phyloP scores from a whole-genome alignment of 345 rosid species.

The Triadica sebifera region DNA sequence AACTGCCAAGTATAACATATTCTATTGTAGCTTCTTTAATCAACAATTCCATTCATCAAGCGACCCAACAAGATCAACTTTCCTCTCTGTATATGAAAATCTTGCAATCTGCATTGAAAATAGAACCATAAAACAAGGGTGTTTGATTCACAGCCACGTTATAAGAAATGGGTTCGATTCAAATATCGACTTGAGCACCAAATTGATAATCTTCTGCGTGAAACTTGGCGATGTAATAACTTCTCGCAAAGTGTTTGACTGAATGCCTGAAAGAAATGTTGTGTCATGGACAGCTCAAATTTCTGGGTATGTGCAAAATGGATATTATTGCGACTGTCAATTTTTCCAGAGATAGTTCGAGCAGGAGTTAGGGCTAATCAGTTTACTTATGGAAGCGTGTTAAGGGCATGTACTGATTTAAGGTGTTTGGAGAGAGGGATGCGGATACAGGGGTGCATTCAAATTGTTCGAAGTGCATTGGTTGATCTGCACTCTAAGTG shows the following conservation, averaged over 20 bases:
- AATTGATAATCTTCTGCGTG: slow-evolving; percentile 14
- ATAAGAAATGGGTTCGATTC: slow-evolving; percentile 15
- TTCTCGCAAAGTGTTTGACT: slow-evolving; percentile 28
- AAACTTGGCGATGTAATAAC: neutral
- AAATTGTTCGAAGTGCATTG: slow-evolving; percentile 30
- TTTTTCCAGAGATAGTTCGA: slow-evolving; percentile 18
- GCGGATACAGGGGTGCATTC: slow-evolving; percentile 28
- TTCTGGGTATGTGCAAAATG: slow-evolving; percentile 23
- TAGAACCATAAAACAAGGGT: slow-evolving; percentile 16
- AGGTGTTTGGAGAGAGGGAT: slow-evolving; percentile 28
- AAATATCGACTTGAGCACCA: slow-evolving; percentile 13
- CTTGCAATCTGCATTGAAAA: slow-evolving; percentile 36
- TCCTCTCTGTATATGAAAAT: slow-evolving; percentile 29
- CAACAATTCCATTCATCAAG: slow-evolving; percentile 3
- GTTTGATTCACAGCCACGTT: slow-evolving; percentile 21
- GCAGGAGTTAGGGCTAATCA: slow-evolving; percentile 25
- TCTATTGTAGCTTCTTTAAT: neutral
- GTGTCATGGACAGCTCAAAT: slow-evolving; percentile 33
- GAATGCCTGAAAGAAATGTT: slow-evolving; percentile 20
- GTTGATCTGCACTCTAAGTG: slow-evolving; percentile 33
- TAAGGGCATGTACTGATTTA: slow-evolving; percentile 26
- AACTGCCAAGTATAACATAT: neutral
- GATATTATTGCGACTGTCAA: slow-evolving; percentile 15
- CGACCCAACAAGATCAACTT: neutral
- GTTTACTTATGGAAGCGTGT: slow-evolving; percentile 29